Evolutionary conservation across 768 basidiomycete species (phyloP).

Genomic region (Hypsizygus marmoreus): DNA sequence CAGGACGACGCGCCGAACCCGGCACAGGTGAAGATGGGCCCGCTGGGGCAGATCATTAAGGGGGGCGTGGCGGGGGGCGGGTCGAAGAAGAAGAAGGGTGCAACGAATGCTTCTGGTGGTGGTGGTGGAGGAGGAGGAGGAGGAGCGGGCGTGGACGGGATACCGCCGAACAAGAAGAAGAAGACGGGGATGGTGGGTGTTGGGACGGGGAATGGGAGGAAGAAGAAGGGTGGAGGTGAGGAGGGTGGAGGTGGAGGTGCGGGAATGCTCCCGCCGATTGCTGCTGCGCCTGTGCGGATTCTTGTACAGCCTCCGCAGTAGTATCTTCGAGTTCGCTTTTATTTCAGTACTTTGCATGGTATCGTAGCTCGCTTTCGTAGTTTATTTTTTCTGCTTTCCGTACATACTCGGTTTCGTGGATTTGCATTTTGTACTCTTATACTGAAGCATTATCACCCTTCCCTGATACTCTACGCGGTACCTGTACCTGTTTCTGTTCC

Average conservation of each 20-base stretch:
- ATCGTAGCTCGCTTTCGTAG: too few relatives aligned
- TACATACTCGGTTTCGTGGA: slow-evolving; percentile 3
- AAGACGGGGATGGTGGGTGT: slow-evolving; percentile 43
- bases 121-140: slow-evolving; percentile 23
- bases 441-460: too few relatives aligned
- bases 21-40: slow-evolving; percentile 72
- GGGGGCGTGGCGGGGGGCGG: slow-evolving; percentile 41
- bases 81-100: slow-evolving; percentile 63
- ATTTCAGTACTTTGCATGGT: too few relatives aligned
- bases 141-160: slow-evolving; percentile 23
- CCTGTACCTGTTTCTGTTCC: too few relatives aligned
- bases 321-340: too few relatives aligned
- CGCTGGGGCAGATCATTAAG: slow-evolving; percentile 73
- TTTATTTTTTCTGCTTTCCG: too few relatives aligned
- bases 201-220: slow-evolving; percentile 47
- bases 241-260: slow-evolving; percentile 11
- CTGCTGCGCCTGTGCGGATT: slow-evolving; percentile 11
- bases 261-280: slow-evolving; percentile 11
- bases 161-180: slow-evolving; percentile 38
- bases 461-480: too few relatives aligned
- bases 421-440: background rate
- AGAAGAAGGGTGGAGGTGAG: slow-evolving; percentile 39
- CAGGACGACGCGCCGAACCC: slow-evolving; percentile 65
- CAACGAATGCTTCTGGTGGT: too few relatives aligned
- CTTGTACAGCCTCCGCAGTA: slow-evolving; percentile 13